A percentile compares a stretch with the other conserved stretches of the same genome.
Conservation (phyloP, 1,284 basidiomycete genomes). For the Tranzscheliella williamsii region DNA sequence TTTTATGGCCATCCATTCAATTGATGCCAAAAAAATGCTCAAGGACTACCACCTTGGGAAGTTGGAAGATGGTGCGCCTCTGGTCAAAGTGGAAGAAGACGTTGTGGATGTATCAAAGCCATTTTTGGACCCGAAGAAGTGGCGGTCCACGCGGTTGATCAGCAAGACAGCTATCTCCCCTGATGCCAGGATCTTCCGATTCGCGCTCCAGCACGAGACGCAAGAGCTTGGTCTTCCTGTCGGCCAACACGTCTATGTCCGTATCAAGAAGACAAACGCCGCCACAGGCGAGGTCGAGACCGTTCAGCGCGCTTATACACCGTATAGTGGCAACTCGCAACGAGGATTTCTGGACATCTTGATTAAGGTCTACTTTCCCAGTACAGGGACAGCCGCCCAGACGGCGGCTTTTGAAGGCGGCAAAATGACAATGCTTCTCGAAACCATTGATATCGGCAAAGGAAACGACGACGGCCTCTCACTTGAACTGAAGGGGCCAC, state of each 20-base stretch:
- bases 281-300: constrained; percentile 64
- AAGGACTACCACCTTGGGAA: constrained; percentile 62
- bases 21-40: constrained; percentile 65
- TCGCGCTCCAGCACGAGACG: constrained; percentile 64
- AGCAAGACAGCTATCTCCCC: constrained; percentile 64
- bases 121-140: constrained; percentile 67
- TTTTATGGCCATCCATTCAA: constrained; percentile 68
- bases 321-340: constrained; percentile 65
- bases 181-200: constrained; percentile 68
- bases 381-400: constrained; percentile 46
- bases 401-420: constrained; percentile 63
- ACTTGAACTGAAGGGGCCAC: constrained; percentile 68
- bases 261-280: constrained; percentile 48
- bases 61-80: constrained; percentile 4
- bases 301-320: constrained; percentile 71
- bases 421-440: constrained; percentile 68
- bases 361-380: constrained; percentile 69
- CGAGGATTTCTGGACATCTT: constrained; percentile 65
- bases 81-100: constrained; percentile 8
- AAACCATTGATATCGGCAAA: constrained; percentile 61
- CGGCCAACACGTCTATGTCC: constrained; percentile 69
- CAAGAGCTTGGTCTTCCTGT: constrained; percentile 69
- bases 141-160: constrained; percentile 66
- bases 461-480: constrained; percentile 58
- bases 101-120: constrained; percentile 40